Percentiles rank a stretch among this genome's conserved stretches.
Conservation (phyloP, 1,139 yeast species). For the Arxiozyma bovina region DNA sequence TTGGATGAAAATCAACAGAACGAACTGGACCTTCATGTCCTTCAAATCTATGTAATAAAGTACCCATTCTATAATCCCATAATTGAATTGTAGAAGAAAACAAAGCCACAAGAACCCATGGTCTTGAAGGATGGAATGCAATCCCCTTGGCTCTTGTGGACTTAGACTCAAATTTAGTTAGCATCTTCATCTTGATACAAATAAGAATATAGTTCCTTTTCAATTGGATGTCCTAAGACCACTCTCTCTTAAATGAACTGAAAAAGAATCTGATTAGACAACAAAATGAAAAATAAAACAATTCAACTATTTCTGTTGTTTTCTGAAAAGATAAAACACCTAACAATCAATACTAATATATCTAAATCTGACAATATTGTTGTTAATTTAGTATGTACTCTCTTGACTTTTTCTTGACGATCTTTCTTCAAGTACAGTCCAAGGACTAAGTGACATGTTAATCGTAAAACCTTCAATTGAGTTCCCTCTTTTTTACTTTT, state of each 20-base stretch:
- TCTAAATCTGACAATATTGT: neutral
- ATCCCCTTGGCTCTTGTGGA: conserved; percentile 98
- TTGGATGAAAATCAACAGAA: conserved; percentile 91
- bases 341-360: no score
- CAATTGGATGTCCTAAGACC: neutral
- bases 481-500: neutral
- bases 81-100: conserved; percentile 92
- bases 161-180: conserved; percentile 95
- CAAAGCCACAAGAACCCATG: conserved; percentile 93
- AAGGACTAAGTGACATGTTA: neutral
- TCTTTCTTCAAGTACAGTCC: neutral
- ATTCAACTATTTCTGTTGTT: neutral
- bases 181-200: conserved; percentile 71
- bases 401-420: no score
- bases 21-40: conserved; percentile 98
- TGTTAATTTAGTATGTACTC: neutral
- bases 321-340: neutral
- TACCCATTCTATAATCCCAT: conserved; percentile 99
- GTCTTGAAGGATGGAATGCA: conserved; percentile 89
- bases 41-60: conserved; percentile 89
- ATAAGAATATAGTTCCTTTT: neutral
- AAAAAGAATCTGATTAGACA: neutral
- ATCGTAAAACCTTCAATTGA: neutral
- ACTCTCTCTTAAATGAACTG: neutral
- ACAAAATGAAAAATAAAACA: neutral